Evolutionary conservation across 2,329 filamentous ascomycete species (phyloP).

Genomic region (Aspergillus fructus): DNA sequence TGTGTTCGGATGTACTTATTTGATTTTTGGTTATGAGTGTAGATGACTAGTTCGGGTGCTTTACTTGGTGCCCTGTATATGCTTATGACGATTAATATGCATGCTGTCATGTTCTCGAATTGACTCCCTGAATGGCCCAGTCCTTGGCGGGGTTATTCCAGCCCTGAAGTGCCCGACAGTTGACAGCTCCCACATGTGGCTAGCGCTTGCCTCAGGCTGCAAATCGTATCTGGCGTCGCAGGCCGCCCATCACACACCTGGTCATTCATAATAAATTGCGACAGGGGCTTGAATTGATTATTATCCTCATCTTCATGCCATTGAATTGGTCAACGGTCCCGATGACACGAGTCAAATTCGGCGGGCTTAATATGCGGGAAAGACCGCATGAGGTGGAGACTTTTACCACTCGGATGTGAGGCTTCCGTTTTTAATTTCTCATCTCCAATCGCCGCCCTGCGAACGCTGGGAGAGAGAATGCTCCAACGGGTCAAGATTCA

Average conservation of each 20-base stretch:
- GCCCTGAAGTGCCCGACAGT: neutral
- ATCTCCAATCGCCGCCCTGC: neutral
- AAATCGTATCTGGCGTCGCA: neutral
- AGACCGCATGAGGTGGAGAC: constrained; percentile 3
- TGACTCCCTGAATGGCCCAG: neutral
- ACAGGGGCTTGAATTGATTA: neutral
- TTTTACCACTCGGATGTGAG: constrained; percentile 5
- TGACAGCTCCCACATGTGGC: neutral
- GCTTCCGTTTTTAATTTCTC: constrained; percentile 6
- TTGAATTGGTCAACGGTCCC: neutral
- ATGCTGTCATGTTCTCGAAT: too few species aligned
- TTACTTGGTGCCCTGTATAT: neutral
- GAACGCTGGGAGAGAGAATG: neutral
- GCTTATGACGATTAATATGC: neutral
- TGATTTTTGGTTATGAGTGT: constrained; percentile 9
- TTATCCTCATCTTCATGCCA: neutral
- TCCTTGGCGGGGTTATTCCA: neutral
- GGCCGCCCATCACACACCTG: neutral
- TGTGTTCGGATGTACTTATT: neutral
- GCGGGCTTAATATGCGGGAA: constrained; percentile 3
- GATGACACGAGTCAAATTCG: neutral
- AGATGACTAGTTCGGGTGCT: constrained; percentile 6
- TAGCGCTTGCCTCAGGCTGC: constrained; percentile 1
- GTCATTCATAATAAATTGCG: neutral
- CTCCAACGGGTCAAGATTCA: neutral